Evolutionary conservation across 169 alveolate genomes (phyloP).

Genomic region (Theileria equi): DNA sequence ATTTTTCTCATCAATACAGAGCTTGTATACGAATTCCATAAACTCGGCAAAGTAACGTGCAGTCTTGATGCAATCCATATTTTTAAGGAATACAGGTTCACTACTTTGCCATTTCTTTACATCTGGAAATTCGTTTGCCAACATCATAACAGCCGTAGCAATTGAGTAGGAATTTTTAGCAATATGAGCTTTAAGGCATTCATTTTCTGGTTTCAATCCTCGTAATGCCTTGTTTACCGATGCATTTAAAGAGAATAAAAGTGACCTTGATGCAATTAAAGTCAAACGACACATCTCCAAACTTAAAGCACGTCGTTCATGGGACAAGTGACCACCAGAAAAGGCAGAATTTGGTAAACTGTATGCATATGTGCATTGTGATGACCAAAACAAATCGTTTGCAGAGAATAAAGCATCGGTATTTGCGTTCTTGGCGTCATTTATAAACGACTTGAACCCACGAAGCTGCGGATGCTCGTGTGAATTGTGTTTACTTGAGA

Average conservation of each 20-base stretch:
- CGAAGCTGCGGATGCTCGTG: slow-evolving; percentile 61
- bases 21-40: slow-evolving; percentile 53
- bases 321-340: background rate
- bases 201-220: background rate
- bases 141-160: slow-evolving; percentile 23
- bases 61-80: slow-evolving; percentile 37
- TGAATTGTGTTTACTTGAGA: slow-evolving; percentile 30
- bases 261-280: slow-evolving; percentile 32
- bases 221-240: slow-evolving; percentile 18
- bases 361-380: slow-evolving; percentile 58
- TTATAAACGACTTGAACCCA: slow-evolving; percentile 45
- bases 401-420: slow-evolving; percentile 46
- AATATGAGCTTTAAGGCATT: slow-evolving; percentile 23
- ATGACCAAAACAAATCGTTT: slow-evolving; percentile 62
- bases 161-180: slow-evolving; percentile 19
- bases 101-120: background rate
- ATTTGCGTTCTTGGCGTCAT: slow-evolving; percentile 21
- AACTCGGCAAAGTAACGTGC: slow-evolving; percentile 48
- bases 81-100: background rate
- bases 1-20: slow-evolving; percentile 30
- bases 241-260: slow-evolving; percentile 17
- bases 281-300: slow-evolving; percentile 42
- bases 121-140: background rate
- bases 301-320: slow-evolving; percentile 14
- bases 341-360: slow-evolving; percentile 43